These are phyloP conservation scores for Carnegiea gigantea DNA, from an alignment of 179 eudicot genomes.

Conservation along the genomic window DNA sequence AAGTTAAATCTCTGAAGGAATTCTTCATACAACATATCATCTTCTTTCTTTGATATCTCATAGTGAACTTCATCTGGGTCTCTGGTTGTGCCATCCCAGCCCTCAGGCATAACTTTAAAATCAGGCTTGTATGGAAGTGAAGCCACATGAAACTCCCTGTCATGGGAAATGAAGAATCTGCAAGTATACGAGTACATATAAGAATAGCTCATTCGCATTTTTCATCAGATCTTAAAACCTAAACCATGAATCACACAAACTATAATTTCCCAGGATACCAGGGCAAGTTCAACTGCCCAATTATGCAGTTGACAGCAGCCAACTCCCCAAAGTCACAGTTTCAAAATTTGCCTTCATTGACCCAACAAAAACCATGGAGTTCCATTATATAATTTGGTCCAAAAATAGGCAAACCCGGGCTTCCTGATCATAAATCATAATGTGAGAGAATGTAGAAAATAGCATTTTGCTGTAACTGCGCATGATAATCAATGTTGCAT, in stretches of 20 bases:
- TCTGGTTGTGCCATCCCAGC: constrained; percentile 92
- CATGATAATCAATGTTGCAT: not conserved
- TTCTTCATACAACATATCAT: constrained; percentile 72
- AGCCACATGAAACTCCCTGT: constrained; percentile 91
- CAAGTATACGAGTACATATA: constrained; percentile 13
- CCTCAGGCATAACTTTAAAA: constrained; percentile 99
- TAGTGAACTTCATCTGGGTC: constrained; percentile 98
- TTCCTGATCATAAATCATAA: not conserved
- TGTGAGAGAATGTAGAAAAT: not conserved
- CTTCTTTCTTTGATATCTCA: constrained; percentile 93
- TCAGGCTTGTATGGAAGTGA: constrained; percentile 91
- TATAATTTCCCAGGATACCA: not conserved
- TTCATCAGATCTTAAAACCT: not conserved
- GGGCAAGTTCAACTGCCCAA: not conserved
- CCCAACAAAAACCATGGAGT: not conserved
- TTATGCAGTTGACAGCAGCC: not conserved
- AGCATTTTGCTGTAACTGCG: not conserved
- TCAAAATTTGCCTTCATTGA: too few species aligned
- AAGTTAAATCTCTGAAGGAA: constrained; percentile 79
- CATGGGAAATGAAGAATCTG: constrained; percentile 81
- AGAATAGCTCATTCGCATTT: not conserved
- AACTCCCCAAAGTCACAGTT: too few species aligned
- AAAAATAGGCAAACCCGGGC: not conserved
- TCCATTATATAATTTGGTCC: not conserved
- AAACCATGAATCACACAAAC: not conserved